Evolutionary conservation across 2,329 filamentous ascomycete genomes (phyloP).

Genomic region (Phaeoacremonium minimum): DNA sequence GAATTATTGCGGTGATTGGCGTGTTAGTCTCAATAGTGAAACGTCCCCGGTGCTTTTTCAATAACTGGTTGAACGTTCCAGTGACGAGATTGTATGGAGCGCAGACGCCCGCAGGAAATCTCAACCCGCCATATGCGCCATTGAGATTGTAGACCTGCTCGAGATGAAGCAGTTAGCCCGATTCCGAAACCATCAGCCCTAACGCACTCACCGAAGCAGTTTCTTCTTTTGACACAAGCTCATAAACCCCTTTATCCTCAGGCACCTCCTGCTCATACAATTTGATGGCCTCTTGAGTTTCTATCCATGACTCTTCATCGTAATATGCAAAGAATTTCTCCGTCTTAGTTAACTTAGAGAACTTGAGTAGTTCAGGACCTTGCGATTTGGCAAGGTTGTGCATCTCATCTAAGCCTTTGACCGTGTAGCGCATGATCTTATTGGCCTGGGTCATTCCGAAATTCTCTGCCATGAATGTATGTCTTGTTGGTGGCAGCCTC

Average conservation of each 20-base stretch:
- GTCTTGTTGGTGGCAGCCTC: background rate
- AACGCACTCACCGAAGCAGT: background rate
- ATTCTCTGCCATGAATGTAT: background rate
- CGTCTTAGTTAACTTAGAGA: no score
- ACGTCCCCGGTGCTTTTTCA: constrained; percentile 14
- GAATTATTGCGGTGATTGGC: constrained; percentile 16
- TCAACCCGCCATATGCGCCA: background rate
- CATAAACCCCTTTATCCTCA: no score
- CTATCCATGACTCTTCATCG: no score
- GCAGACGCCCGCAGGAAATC: constrained; percentile 24
- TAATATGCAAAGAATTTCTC: no score
- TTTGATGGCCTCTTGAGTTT: no score
- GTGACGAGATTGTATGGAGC: constrained; percentile 34
- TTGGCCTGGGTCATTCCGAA: background rate
- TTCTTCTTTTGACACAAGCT: background rate
- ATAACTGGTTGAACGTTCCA: constrained; percentile 24
- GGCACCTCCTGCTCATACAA: no score
- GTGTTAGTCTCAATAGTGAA: constrained; percentile 25
- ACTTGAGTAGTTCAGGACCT: no score
- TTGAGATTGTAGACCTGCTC: background rate
- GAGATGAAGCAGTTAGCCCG: background rate
- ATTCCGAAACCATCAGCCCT: no score
- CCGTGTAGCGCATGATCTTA: background rate
- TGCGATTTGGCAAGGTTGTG: background rate
- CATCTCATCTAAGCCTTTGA: background rate